Conservation (phyloP, 2,329 filamentous ascomycete species). For the Cladorrhinum sp. region DNA sequence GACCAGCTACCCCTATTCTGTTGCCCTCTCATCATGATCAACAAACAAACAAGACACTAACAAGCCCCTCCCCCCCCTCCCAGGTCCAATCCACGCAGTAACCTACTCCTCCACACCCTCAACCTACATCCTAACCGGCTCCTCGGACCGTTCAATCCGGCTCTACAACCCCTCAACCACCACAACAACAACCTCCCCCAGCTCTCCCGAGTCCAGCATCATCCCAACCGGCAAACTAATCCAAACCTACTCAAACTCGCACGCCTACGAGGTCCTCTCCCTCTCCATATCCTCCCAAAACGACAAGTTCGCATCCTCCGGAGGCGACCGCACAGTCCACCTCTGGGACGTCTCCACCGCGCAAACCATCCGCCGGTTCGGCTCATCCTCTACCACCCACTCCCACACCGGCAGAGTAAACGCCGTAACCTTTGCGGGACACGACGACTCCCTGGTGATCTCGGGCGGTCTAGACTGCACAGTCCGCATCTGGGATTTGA, state of each 20-base stretch:
- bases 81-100: slow-evolving; percentile 69
- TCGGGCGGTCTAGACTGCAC: slow-evolving; percentile 73
- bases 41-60: slow-evolving; percentile 12
- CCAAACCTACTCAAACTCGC: slow-evolving; percentile 77
- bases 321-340: slow-evolving; percentile 88
- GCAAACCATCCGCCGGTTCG: slow-evolving; percentile 72
- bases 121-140: slow-evolving; percentile 80
- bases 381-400: slow-evolving; percentile 50
- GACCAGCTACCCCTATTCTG: no score
- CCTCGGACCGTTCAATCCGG: slow-evolving; percentile 77
- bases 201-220: no score
- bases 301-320: slow-evolving; percentile 77
- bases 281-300: slow-evolving; percentile 74
- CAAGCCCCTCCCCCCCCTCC: slow-evolving; percentile 5
- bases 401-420: slow-evolving; percentile 75
- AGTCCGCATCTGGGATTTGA: slow-evolving; percentile 77
- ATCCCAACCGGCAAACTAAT: slow-evolving; percentile 62
- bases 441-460: slow-evolving; percentile 68
- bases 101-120: slow-evolving; percentile 70
- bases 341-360: slow-evolving; percentile 90
- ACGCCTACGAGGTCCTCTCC: slow-evolving; percentile 89
- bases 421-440: slow-evolving; percentile 73
- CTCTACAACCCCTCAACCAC: slow-evolving; percentile 68
- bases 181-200: slow-evolving; percentile 17
- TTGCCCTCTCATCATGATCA: neutral